Conservation (phyloP, 1,284 basidiomycete species). For the Caloboletus firmus region DNA sequence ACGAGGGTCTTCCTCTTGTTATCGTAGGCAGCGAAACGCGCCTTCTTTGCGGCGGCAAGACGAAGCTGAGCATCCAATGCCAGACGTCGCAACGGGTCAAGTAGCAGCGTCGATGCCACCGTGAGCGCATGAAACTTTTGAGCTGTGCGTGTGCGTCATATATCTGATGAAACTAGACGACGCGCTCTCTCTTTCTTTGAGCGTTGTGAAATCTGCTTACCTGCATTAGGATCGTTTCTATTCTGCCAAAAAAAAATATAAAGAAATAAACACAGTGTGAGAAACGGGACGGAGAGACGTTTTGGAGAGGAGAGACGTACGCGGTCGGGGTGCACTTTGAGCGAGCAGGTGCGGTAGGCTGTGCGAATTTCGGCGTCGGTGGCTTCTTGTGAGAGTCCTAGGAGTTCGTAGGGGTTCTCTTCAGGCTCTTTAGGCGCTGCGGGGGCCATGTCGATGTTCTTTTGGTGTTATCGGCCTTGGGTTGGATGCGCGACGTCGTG, state of each 20-base stretch:
- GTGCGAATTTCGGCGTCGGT: conserved; percentile 83
- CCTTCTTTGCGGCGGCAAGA: conserved; percentile 67
- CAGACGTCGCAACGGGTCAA: conserved; percentile 81
- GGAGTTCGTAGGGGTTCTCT: conserved; percentile 73
- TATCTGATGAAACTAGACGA: neutral
- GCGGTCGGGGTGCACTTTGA: conserved; percentile 88
- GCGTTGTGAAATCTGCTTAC: conserved; percentile 35
- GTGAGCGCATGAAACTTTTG: conserved; percentile 88
- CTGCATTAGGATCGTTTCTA: conserved; percentile 76
- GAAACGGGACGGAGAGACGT: neutral
- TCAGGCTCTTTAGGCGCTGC: conserved; percentile 43
- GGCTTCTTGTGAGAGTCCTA: conserved; percentile 66
- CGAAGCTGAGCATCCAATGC: conserved; percentile 80
- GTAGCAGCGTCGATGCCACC: conserved; percentile 80
- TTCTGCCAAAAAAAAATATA: conserved; percentile 49
- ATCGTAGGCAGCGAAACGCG: conserved; percentile 75
- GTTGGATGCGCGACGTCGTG: too few species aligned
- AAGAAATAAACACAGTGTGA: conserved; percentile 7
- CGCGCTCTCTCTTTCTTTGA: too few species aligned
- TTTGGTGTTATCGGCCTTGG: neutral
- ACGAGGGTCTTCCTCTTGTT: conserved; percentile 78
- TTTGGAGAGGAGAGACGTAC: conserved; percentile 44
- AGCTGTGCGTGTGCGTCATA: conserved; percentile 40
- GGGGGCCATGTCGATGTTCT: conserved; percentile 22
- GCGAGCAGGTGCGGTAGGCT: conserved; percentile 79